Percentiles rank a stretch among this genome's conserved stretches.
phyloP scores from a whole-genome alignment of 73 alveolate genomes.

The Uronychia binucleata region DNA sequence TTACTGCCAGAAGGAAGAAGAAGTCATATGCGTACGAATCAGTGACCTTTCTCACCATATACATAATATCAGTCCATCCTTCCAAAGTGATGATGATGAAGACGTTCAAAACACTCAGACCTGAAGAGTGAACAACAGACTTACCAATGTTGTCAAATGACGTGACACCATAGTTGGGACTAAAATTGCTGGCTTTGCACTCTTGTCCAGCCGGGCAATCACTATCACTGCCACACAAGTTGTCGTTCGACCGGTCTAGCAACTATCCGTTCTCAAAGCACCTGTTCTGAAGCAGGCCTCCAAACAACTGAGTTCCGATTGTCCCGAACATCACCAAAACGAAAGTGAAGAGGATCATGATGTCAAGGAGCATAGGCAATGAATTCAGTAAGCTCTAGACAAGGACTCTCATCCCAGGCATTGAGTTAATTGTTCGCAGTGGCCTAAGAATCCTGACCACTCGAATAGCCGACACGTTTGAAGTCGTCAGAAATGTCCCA shows the following conservation, averaged over 20 bases:
- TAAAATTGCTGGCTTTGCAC: conserved; percentile 8
- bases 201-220: conserved; percentile 5
- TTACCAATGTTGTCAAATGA: conserved; percentile 50
- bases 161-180: conserved; percentile 56
- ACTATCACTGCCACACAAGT: conserved; percentile 5
- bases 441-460: conserved; percentile 81
- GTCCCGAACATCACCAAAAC: conserved; percentile 74
- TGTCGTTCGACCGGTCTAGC: neutral
- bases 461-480: conserved; percentile 56
- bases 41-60: conserved; percentile 33
- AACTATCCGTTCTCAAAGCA: conserved; percentile 43
- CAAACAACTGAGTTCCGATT: conserved; percentile 69
- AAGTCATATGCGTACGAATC: conserved; percentile 36
- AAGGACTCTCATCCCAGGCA: conserved; percentile 75
- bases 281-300: conserved; percentile 59
- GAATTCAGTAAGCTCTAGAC: conserved; percentile 60
- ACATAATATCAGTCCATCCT: conserved; percentile 67
- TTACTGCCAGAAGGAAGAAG: conserved; percentile 24
- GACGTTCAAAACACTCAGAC: conserved; percentile 33
- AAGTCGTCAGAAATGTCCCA: conserved; percentile 45
- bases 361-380: conserved; percentile 75
- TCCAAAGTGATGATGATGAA: conserved; percentile 50
- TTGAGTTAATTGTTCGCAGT: conserved; percentile 72
- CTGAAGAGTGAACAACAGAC: neutral
- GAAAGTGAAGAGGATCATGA: conserved; percentile 64